phyloP scores from a whole-genome alignment of 352 stramenopile genomes.

The Phytophthora chlamydospora region DNA sequence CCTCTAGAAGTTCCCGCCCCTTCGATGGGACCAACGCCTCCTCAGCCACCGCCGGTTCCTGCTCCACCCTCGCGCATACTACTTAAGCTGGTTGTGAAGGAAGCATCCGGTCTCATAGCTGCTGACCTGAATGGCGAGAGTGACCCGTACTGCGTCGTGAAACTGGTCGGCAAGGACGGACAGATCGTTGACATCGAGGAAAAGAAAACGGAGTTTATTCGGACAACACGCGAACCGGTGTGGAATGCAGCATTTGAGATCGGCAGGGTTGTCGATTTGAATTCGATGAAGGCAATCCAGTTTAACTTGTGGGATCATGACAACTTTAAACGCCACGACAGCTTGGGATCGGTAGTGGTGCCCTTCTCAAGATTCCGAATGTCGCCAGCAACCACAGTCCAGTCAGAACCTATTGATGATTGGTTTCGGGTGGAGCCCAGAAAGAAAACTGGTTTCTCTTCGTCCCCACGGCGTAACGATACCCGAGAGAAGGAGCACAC shows the following conservation, averaged over 20 bases:
- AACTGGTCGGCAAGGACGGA: constrained; percentile 65
- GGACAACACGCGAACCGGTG: constrained; percentile 50
- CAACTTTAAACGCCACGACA: constrained; percentile 50
- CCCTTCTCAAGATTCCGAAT: constrained; percentile 69
- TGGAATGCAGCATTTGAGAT: constrained; percentile 65
- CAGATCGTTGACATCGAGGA: constrained; percentile 61
- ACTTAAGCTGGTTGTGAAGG: constrained; percentile 57
- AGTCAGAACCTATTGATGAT: constrained; percentile 66
- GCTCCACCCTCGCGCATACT: constrained; percentile 41
- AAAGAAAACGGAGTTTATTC: constrained; percentile 57
- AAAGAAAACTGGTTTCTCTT: constrained; percentile 20
- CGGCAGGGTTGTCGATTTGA: constrained; percentile 58
- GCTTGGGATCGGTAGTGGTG: constrained; percentile 62
- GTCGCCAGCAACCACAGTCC: constrained; percentile 57
- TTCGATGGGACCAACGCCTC: constrained; percentile 5
- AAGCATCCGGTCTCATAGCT: constrained; percentile 54
- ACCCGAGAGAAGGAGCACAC: constrained; percentile 48
- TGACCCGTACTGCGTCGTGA: constrained; percentile 76
- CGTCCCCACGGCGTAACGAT: constrained; percentile 34
- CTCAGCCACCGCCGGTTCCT: constrained; percentile 17
- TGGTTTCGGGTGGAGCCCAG: constrained; percentile 73
- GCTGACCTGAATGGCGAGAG: constrained; percentile 71
- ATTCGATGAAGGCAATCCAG: constrained; percentile 56
- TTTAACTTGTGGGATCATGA: constrained; percentile 75
- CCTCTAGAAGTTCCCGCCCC: constrained; percentile 1